These are phyloP conservation scores for Aechmea fasciata DNA, from an alignment of 176 grass and related monocot genomes.

Conservation along the genomic window DNA sequence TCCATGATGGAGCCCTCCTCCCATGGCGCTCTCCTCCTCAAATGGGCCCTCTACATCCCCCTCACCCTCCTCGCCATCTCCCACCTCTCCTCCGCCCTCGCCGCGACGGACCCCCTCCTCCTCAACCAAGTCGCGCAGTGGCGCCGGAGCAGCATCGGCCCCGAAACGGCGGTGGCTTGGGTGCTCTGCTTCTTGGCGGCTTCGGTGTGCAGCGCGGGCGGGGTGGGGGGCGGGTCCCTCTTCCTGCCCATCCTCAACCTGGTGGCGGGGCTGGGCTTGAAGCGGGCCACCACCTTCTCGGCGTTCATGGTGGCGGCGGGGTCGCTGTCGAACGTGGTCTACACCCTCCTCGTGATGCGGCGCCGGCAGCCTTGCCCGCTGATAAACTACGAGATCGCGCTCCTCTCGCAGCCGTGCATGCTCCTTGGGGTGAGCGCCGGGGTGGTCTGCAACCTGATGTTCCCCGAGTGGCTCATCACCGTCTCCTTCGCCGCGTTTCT, in stretches of 20 bases:
- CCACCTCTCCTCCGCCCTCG: not conserved
- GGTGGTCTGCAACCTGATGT: constrained; percentile 65
- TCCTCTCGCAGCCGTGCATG: constrained; percentile 66
- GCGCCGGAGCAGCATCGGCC: constrained; percentile 2
- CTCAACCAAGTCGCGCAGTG: not conserved
- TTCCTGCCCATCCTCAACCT: constrained; percentile 75
- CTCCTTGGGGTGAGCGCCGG: constrained; percentile 75
- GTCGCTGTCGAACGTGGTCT: constrained; percentile 50
- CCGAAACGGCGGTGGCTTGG: constrained; percentile 26
- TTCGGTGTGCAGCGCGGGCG: constrained; percentile 58
- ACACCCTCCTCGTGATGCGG: constrained; percentile 34
- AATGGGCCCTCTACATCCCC: too few species aligned
- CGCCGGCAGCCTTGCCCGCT: not conserved
- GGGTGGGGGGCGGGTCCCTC: constrained; percentile 61
- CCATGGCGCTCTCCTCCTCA: too few species aligned
- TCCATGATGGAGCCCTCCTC: too few species aligned
- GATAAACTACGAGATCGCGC: constrained; percentile 64
- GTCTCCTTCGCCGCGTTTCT: constrained; percentile 55
- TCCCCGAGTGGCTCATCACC: constrained; percentile 89
- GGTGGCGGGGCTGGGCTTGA: constrained; percentile 45
- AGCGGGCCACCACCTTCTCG: constrained; percentile 42
- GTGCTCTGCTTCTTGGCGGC: constrained; percentile 48
- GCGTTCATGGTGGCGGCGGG: constrained; percentile 80
- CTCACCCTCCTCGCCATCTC: not conserved
- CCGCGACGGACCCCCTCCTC: not conserved